Evolutionary conservation across 192 early-diverging fungal species (phyloP).

Genomic region (Linnemannia zychae): DNA sequence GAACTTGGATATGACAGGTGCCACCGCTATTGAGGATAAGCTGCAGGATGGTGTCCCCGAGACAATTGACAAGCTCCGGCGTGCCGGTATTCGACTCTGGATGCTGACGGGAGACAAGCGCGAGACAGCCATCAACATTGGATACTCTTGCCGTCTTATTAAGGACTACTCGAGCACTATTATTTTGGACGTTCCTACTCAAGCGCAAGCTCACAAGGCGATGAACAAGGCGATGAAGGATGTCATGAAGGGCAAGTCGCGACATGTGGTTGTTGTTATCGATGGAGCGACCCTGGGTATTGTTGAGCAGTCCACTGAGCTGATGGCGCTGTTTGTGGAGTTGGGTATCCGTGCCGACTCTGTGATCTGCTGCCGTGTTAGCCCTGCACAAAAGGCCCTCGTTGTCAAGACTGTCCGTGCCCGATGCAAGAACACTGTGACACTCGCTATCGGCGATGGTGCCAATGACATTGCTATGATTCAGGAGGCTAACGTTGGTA

Average conservation of each 20-base stretch:
- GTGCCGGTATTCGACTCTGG: constrained; percentile 89
- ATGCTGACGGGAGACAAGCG: constrained; percentile 94
- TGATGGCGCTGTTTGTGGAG: constrained; percentile 76
- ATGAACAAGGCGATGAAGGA: constrained; percentile 57
- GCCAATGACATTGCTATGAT: constrained; percentile 98
- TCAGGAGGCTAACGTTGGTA: constrained; percentile 92
- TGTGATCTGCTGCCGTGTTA: constrained; percentile 93
- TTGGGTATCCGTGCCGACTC: constrained; percentile 81
- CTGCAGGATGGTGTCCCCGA: constrained; percentile 90
- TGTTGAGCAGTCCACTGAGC: constrained; percentile 62
- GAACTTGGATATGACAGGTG: constrained; percentile 82
- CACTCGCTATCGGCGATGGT: constrained; percentile 92
- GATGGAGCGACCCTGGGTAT: constrained; percentile 58
- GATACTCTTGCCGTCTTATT: constrained; percentile 79
- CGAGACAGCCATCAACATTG: constrained; percentile 95
- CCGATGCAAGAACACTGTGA: constrained; percentile 64
- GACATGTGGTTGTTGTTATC: constrained; percentile 62
- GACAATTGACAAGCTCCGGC: constrained; percentile 81
- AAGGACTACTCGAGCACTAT: constrained; percentile 63
- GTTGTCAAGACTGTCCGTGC: constrained; percentile 80
- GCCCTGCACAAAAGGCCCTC: constrained; percentile 91
- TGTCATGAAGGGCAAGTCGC: constrained; percentile 51
- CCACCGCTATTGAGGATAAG: constrained; percentile 93
- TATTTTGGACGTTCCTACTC: constrained; percentile 56
- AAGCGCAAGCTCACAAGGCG: constrained; percentile 50